Base-by-base conservation (phyloP, 805 yeast species). In the Metschnikowia amazonensis region DNA sequence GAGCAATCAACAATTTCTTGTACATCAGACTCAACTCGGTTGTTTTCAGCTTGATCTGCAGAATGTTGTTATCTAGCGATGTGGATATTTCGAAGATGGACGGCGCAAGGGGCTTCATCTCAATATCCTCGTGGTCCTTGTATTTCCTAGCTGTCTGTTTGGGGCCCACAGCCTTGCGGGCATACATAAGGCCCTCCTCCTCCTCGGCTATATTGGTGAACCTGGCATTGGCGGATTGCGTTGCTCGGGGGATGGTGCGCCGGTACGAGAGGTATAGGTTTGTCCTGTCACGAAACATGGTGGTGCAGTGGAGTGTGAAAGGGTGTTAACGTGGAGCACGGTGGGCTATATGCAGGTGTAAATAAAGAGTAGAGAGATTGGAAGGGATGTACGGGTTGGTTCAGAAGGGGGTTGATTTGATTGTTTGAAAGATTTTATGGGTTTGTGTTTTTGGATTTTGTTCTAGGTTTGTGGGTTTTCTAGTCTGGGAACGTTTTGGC, bases 211-310 rank as follows among this genome's bases (percentile, higher is more conserved):
- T 55, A 4, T 58, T 56, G 29, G 70, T 70, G 47, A 75, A 73
- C 18, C 67, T 59, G 17, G 58, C 49, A 60, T 45, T 56, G 44
- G 49, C 48, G 9, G 49, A 33, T 46, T 49, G 32, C 37, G 47
- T 54, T n/a, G 47, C 49, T 21, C 89, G 89, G 0, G 96, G 95
- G 46, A 83, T 84, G 9, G 98, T 89, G 48, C 94, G 80, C 51
- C 99, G 80, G 61, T 86, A 92, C 37, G 97, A 89, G 18, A 89
- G 70, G 64, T 76, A 92, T 52, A 92, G 75, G 60, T 90, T 92
- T n/a, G 99, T 94, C 63, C 97, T 75, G 67, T 94, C 98, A 63
- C 98, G 76, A 60, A 86, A 87, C 97, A 92, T 89, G 44, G 43
- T 34, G 42, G 36, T 39, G 36, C 14, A 14, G 39, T n/a, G 10